These are phyloP conservation scores for Agastache rugosa DNA, from an alignment of 257 asterid species.

Conservation along the genomic window DNA sequence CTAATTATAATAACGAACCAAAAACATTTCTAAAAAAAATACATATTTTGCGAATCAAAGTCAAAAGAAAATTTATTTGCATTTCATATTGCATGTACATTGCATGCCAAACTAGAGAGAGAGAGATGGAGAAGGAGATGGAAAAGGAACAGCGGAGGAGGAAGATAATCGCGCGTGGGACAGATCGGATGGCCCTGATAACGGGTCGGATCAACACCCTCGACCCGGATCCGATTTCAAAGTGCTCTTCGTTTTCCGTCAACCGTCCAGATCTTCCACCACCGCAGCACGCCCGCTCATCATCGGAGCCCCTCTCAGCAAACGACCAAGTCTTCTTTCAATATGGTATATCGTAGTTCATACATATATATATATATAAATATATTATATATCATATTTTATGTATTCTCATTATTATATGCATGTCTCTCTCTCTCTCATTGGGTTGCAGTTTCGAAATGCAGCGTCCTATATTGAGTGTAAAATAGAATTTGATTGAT, in stretches of 20 bases:
- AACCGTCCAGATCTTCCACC: slow-evolving; percentile 34
- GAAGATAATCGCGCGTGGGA: slow-evolving; percentile 54
- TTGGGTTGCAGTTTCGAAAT: neutral
- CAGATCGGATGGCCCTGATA: slow-evolving; percentile 62
- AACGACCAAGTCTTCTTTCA: slow-evolving; percentile 30
- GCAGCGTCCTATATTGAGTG: too few species aligned
- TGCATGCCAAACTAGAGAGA: neutral
- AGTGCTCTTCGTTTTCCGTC: slow-evolving; percentile 42
- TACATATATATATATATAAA: too few species aligned
- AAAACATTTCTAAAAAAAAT: neutral
- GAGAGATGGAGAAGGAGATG: slow-evolving; percentile 38
- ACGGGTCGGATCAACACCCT: slow-evolving; percentile 53
- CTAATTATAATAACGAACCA: neutral
- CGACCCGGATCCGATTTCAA: slow-evolving; percentile 44
- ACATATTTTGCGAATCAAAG: slow-evolving; percentile 1
- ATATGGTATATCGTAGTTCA: neutral
- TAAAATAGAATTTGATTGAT: neutral
- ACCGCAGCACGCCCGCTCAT: slow-evolving; percentile 40
- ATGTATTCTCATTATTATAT: neutral
- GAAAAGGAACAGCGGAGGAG: slow-evolving; percentile 64
- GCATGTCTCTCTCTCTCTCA: neutral
- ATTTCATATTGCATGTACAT: slow-evolving; percentile 21
- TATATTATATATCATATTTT: too few species aligned
- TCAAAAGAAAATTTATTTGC: neutral
- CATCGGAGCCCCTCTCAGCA: slow-evolving; percentile 41